phyloP scores from a whole-genome alignment of 2,329 filamentous ascomycete genomes.

The Escovopsis weberi region DNA sequence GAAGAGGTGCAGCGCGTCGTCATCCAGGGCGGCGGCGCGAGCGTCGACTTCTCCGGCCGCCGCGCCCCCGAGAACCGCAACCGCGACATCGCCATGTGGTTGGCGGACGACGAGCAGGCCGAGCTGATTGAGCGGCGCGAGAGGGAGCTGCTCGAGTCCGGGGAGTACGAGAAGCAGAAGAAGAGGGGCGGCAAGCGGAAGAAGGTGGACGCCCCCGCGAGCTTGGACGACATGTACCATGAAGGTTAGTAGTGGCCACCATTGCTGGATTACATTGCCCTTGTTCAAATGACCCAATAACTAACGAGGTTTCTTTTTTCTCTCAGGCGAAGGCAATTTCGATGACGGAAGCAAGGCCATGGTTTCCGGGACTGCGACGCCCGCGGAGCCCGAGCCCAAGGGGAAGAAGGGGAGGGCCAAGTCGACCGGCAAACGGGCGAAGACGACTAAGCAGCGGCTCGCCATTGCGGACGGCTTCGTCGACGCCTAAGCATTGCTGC shows the following conservation, averaged over 20 bases:
- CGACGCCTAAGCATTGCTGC: slow-evolving; percentile 10
- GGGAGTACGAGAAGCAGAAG: slow-evolving; percentile 50
- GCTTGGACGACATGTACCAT: slow-evolving; percentile 95
- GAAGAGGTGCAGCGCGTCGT: slow-evolving; percentile 97
- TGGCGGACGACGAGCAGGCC: slow-evolving; percentile 92
- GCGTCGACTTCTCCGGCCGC: slow-evolving; percentile 93
- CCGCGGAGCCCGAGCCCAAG: slow-evolving; percentile 42
- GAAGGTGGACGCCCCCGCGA: slow-evolving; percentile 41
- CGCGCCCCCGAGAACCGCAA: slow-evolving; percentile 79
- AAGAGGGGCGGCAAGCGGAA: slow-evolving; percentile 44
- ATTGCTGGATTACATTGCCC: background rate
- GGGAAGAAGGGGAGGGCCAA: slow-evolving; percentile 45
- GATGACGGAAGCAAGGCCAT: slow-evolving; percentile 64
- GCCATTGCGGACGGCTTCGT: slow-evolving; percentile 49
- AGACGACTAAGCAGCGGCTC: slow-evolving; percentile 53
- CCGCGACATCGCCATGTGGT: slow-evolving; percentile 97
- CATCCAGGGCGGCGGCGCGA: slow-evolving; percentile 79
- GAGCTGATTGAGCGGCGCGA: slow-evolving; percentile 88
- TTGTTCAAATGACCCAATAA: background rate
- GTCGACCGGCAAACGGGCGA: slow-evolving; percentile 36
- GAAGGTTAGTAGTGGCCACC: slow-evolving; percentile 55
- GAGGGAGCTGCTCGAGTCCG: slow-evolving; percentile 66
- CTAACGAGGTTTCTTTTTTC: background rate
- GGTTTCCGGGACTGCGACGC: slow-evolving; percentile 69
- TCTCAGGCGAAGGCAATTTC: slow-evolving; percentile 83